These are phyloP conservation scores for Ganoderma sinense DNA, from an alignment of 1,284 basidiomycete genomes.

Conservation along the genomic window DNA sequence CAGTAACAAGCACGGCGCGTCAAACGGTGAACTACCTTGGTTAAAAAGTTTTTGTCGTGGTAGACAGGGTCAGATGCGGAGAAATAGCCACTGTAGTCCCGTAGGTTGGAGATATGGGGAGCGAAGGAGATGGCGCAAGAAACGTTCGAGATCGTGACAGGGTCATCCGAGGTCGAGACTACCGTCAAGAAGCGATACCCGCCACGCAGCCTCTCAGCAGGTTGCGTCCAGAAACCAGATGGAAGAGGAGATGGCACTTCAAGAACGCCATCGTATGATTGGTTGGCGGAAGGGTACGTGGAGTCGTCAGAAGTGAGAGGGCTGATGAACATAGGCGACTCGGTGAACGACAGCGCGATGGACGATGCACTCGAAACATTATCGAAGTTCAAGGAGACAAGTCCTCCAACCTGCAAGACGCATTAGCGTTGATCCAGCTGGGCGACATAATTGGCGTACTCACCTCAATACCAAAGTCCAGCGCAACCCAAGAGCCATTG, in stretches of 20 bases:
- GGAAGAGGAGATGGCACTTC: slow-evolving; percentile 46
- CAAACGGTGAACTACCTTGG: slow-evolving; percentile 45
- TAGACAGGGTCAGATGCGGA: slow-evolving; percentile 54
- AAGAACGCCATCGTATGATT: slow-evolving; percentile 57
- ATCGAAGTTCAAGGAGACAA: slow-evolving; percentile 48
- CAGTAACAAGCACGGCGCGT: not conserved
- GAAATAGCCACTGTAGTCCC: slow-evolving; percentile 65
- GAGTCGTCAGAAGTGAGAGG: slow-evolving; percentile 54
- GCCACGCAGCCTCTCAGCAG: slow-evolving; percentile 52
- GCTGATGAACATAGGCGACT: slow-evolving; percentile 55
- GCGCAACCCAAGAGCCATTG: slow-evolving; percentile 50
- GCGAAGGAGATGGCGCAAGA: slow-evolving; percentile 63
- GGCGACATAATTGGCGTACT: slow-evolving; percentile 4
- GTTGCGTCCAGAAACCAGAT: slow-evolving; percentile 57
- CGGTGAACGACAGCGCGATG: slow-evolving; percentile 56
- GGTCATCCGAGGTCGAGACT: slow-evolving; percentile 45
- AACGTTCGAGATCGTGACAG: slow-evolving; percentile 56
- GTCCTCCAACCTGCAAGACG: slow-evolving; percentile 51
- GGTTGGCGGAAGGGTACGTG: slow-evolving; percentile 41
- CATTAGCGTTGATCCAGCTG: not conserved
- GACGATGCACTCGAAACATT: slow-evolving; percentile 41
- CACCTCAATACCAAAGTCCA: slow-evolving; percentile 58
- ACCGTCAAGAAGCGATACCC: slow-evolving; percentile 67
- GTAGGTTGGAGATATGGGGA: slow-evolving; percentile 59
- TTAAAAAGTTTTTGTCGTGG: slow-evolving; percentile 58